Conservation (phyloP, 768 basidiomycete genomes). For the Suillus fuscotomentosus region DNA sequence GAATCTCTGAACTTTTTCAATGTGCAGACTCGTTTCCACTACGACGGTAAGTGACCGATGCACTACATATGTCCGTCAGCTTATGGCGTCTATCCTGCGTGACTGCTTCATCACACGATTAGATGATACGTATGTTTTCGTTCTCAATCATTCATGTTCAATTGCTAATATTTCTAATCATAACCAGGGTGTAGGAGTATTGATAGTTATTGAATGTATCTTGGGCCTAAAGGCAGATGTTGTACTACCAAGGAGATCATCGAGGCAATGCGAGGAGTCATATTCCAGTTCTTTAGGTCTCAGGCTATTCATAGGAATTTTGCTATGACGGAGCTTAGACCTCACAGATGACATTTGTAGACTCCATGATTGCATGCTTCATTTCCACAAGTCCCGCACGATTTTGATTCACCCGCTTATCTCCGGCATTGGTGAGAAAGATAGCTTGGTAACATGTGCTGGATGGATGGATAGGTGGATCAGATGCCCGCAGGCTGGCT, state of each 20-base stretch:
- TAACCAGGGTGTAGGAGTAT: conserved; percentile 32
- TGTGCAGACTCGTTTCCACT: conserved; percentile 72
- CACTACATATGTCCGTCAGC: conserved; percentile 7
- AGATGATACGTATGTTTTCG: conserved; percentile 61
- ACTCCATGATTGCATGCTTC: neutral
- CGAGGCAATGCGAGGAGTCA: neutral
- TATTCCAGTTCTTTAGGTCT: neutral
- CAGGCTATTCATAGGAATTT: neutral
- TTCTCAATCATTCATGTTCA: neutral
- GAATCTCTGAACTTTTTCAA: conserved; percentile 13
- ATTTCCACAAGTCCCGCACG: neutral
- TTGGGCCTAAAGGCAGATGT: conserved; percentile 14
- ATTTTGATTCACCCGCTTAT: neutral
- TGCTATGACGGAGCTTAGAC: neutral
- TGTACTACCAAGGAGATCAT: conserved; percentile 7
- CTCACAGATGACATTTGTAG: neutral
- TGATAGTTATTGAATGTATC: conserved; percentile 5
- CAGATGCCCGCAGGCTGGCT: neutral
- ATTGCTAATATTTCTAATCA: conserved; percentile 6
- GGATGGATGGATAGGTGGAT: neutral
- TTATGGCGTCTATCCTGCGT: conserved; percentile 15
- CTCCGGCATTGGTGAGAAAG: neutral
- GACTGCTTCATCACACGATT: neutral
- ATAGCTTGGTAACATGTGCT: neutral
- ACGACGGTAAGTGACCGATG: conserved; percentile 57